Conservation (phyloP, 768 basidiomycete species). For the Lentinula guzmanii region DNA sequence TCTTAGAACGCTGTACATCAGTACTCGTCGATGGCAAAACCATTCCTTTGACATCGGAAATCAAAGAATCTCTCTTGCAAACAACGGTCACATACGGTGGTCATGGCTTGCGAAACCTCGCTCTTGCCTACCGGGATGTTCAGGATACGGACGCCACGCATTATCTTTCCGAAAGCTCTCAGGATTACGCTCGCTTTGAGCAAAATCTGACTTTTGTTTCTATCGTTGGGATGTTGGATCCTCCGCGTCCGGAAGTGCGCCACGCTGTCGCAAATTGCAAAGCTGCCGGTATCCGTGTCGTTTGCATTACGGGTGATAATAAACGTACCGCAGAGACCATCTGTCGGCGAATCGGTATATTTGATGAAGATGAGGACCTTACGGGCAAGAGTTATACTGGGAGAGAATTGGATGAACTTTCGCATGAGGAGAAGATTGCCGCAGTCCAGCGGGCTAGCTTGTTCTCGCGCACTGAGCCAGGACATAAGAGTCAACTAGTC, state of each 20-base stretch:
- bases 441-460: constrained; percentile 86
- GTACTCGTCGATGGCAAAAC: constrained; percentile 59
- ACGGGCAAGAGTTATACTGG: constrained; percentile 97
- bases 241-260: constrained; percentile 90
- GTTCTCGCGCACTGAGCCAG: constrained; percentile 92
- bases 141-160: constrained; percentile 72
- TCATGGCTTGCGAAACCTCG: constrained; percentile 84
- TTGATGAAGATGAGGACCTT: constrained; percentile 79
- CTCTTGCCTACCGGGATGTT: constrained; percentile 80
- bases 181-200: constrained; percentile 88
- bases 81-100: constrained; percentile 70
- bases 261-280: constrained; percentile 84
- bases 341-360: constrained; percentile 93
- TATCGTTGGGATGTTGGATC: constrained; percentile 96
- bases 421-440: constrained; percentile 71
- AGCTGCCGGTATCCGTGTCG: constrained; percentile 90
- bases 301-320: constrained; percentile 98
- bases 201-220: constrained; percentile 91
- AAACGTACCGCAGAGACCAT: constrained; percentile 98
- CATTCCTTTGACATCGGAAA: constrained; percentile 56
- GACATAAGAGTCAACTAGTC: constrained; percentile 92
- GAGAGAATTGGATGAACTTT: constrained; percentile 79
- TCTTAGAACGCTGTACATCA: constrained; percentile 82
- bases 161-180: constrained; percentile 73
- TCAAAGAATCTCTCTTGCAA: constrained; percentile 57